phyloP scores from a whole-genome alignment of 495 filamentous ascomycete species.

The Zalerion maritima region DNA sequence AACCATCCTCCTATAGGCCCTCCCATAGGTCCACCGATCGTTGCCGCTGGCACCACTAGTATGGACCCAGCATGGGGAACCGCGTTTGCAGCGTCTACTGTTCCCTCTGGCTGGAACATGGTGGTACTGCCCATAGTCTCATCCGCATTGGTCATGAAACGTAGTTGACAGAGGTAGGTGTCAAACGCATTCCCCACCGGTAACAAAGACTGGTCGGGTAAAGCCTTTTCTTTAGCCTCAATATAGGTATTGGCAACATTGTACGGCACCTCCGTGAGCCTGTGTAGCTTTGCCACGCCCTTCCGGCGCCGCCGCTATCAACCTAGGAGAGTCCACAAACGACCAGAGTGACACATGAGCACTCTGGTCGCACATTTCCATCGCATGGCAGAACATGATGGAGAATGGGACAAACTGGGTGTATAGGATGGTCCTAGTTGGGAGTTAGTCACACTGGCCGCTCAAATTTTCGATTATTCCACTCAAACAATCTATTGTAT shows the following conservation, averaged over 20 bases:
- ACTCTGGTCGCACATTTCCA: slow-evolving; percentile 31
- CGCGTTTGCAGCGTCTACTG: slow-evolving; percentile 3
- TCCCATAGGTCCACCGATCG: no score
- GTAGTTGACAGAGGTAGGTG: slow-evolving; percentile 47
- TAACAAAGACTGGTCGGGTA: slow-evolving; percentile 28
- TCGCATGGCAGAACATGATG: slow-evolving; percentile 54
- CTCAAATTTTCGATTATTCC: no score
- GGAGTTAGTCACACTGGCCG: no score
- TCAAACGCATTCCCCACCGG: slow-evolving; percentile 47
- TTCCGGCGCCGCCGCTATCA: slow-evolving; percentile 35
- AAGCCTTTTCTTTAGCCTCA: slow-evolving; percentile 38
- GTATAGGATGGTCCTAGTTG: slow-evolving; percentile 45
- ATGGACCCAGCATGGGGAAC: slow-evolving; percentile 2
- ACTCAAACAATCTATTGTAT: no score
- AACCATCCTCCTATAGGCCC: slow-evolving; percentile 47
- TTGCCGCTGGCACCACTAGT: no score
- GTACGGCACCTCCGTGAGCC: slow-evolving; percentile 44
- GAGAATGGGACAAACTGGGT: slow-evolving; percentile 56
- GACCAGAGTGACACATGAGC: slow-evolving; percentile 39
- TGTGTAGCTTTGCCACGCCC: slow-evolving; percentile 42
- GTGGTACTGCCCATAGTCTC: slow-evolving; percentile 1
- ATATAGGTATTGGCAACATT: slow-evolving; percentile 48
- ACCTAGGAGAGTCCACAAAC: slow-evolving; percentile 41
- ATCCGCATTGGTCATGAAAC: slow-evolving; percentile 27
- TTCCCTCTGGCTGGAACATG: no score